Conservation (phyloP, 805 yeast species). For the Grigorovia jiainica region DNA sequence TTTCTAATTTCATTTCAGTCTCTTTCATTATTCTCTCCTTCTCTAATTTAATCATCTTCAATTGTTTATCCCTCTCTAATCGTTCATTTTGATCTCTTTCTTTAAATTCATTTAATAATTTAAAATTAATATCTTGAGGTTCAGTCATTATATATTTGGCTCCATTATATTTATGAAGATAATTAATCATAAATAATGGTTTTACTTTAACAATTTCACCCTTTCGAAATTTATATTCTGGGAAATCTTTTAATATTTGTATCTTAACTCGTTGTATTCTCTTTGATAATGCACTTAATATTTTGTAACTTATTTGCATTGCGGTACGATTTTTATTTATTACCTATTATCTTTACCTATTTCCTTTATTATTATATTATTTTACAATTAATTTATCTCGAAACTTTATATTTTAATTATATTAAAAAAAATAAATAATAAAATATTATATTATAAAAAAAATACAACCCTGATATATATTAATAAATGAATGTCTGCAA, state of each 20-base stretch:
- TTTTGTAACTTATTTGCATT: not conserved
- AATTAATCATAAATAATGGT: constrained; percentile 78
- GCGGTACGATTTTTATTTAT: too few relatives aligned
- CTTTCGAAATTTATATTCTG: constrained; percentile 44
- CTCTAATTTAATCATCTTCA: too few relatives aligned
- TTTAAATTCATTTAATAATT: constrained; percentile 8
- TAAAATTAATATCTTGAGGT: constrained; percentile 16
- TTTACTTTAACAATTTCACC: constrained; percentile 71
- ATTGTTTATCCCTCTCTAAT: not conserved
- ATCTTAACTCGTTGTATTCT: constrained; percentile 52
- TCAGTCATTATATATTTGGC: constrained; percentile 54
- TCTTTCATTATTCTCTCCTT: not conserved
- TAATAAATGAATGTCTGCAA: too few relatives aligned
- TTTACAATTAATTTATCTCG: too few relatives aligned
- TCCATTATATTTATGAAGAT: constrained; percentile 57
- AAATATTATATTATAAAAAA: too few relatives aligned
- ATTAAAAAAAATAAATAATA: too few relatives aligned
- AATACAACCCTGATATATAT: too few relatives aligned
- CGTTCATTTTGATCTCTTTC: constrained; percentile 5
- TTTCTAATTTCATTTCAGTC: not conserved
- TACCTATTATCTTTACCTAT: too few relatives aligned
- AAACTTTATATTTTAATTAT: too few relatives aligned
- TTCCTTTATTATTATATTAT: too few relatives aligned
- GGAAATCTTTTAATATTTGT: constrained; percentile 63
- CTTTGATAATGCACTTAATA: constrained; percentile 37